Percentiles rank a stretch among this genome's conserved stretches.
Conservation (phyloP, 345 rosid species). For the Syzygium jambos region DNA sequence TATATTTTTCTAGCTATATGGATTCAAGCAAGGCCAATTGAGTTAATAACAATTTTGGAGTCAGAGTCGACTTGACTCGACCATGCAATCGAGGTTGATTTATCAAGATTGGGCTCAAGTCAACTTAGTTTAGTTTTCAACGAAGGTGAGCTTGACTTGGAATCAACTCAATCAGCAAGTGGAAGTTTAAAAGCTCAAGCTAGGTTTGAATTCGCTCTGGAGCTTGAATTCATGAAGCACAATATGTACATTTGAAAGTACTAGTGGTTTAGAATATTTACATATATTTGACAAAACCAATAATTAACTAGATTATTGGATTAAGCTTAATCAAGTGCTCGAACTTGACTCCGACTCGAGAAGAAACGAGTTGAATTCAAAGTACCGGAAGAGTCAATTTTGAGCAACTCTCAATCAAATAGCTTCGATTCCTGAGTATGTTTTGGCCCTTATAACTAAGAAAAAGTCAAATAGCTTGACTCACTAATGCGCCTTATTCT, state of each 20-base stretch:
- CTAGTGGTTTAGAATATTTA: not conserved
- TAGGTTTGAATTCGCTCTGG: not conserved
- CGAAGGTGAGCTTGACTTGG: not conserved
- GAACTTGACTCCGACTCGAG: not conserved
- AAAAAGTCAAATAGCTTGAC: not conserved
- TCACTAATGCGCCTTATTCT: not conserved
- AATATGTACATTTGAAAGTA: not conserved
- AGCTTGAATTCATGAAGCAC: not conserved
- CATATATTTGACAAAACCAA: not conserved
- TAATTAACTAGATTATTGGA: not conserved
- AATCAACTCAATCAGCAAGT: not conserved
- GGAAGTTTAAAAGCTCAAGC: not conserved
- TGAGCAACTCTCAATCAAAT: not conserved
- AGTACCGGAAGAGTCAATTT: not conserved
- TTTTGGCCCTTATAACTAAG: not conserved
- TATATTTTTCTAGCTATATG: not conserved
- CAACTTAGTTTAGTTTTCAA: not conserved
- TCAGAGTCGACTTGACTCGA: not conserved
- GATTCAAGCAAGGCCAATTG: not conserved
- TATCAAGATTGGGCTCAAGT: not conserved
- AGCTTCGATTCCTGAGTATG: not conserved
- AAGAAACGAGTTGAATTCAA: not conserved
- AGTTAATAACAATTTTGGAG: not conserved
- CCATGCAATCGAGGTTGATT: not conserved
- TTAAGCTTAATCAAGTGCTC: not conserved